These are phyloP conservation scores for Datura wrightii DNA, from an alignment of 257 asterid species.

Conservation along the genomic window DNA sequence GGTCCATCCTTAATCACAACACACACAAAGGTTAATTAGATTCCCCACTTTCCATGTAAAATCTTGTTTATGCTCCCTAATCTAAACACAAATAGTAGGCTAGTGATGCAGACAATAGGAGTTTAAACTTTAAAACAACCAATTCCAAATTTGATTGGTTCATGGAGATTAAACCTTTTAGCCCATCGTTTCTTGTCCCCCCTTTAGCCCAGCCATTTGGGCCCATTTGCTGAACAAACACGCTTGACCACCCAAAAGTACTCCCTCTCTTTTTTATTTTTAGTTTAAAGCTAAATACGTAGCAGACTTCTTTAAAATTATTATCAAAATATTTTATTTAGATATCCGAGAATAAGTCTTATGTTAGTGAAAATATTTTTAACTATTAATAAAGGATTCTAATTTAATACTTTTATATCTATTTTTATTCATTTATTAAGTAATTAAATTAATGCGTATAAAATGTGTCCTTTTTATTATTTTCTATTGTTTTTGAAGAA, in stretches of 20 bases:
- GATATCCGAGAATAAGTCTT: no score
- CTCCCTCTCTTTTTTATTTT: slow-evolving; percentile 42
- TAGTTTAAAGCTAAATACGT: not conserved
- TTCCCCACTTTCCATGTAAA: slow-evolving; percentile 32
- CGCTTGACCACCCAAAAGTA: slow-evolving; percentile 51
- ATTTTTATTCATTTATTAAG: no score
- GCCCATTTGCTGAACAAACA: slow-evolving; percentile 40
- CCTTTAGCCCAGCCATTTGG: slow-evolving; percentile 47
- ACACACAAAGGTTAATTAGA: slow-evolving; percentile 37
- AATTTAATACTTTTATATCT: no score
- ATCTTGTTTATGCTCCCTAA: slow-evolving; percentile 52
- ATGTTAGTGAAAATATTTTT: no score
- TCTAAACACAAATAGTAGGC: slow-evolving; percentile 40
- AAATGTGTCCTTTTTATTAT: not conserved
- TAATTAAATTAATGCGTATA: no score
- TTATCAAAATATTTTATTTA: no score
- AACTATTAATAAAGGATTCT: no score
- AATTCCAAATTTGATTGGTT: slow-evolving; percentile 53
- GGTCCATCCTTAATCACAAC: slow-evolving; percentile 33
- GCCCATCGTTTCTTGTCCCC: slow-evolving; percentile 73
- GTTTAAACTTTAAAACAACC: slow-evolving; percentile 29
- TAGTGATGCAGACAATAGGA: slow-evolving; percentile 40
- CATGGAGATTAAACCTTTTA: slow-evolving; percentile 61
- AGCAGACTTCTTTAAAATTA: no score
- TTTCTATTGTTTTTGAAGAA: slow-evolving; percentile 23